These are phyloP conservation scores for Gossypium thurberi DNA, from an alignment of 345 rosid species.

Conservation along the genomic window DNA sequence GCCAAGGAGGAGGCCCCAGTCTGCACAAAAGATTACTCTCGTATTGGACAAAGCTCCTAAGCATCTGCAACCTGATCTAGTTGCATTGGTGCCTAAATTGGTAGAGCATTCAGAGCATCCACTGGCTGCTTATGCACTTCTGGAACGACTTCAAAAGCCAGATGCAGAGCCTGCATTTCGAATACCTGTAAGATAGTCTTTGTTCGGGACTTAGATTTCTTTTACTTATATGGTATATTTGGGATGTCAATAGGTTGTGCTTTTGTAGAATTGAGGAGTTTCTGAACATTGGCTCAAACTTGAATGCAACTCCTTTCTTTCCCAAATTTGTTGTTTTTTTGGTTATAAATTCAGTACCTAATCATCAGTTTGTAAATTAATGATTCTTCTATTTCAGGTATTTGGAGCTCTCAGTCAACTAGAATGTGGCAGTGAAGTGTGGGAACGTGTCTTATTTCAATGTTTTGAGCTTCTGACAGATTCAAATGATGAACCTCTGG, in stretches of 20 bases:
- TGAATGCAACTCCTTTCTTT: constrained; percentile 2
- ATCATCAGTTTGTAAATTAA: neutral
- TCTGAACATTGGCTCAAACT: neutral
- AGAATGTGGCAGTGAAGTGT: constrained; percentile 76
- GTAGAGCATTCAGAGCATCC: constrained; percentile 97
- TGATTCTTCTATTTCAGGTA: constrained; percentile 45
- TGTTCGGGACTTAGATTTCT: constrained; percentile 5
- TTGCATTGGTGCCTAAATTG: constrained; percentile 91
- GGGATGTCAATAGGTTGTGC: neutral
- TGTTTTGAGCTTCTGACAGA: constrained; percentile 65
- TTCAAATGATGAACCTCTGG: constrained; percentile 70
- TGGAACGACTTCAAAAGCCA: constrained; percentile 77
- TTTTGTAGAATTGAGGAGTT: constrained; percentile 1
- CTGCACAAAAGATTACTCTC: constrained; percentile 89
- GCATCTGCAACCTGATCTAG: constrained; percentile 82
- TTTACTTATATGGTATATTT: neutral
- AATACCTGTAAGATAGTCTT: constrained; percentile 66
- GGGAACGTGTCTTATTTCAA: constrained; percentile 72
- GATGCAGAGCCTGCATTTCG: constrained; percentile 80
- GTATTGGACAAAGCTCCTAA: constrained; percentile 93
- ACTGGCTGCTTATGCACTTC: constrained; percentile 80
- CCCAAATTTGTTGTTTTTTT: neutral
- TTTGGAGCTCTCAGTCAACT: constrained; percentile 83
- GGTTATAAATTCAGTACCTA: too few species aligned
- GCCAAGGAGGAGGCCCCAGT: constrained; percentile 88